Evolutionary conservation across 768 basidiomycete genomes (phyloP).

Genomic region (Lentinus brumalis): DNA sequence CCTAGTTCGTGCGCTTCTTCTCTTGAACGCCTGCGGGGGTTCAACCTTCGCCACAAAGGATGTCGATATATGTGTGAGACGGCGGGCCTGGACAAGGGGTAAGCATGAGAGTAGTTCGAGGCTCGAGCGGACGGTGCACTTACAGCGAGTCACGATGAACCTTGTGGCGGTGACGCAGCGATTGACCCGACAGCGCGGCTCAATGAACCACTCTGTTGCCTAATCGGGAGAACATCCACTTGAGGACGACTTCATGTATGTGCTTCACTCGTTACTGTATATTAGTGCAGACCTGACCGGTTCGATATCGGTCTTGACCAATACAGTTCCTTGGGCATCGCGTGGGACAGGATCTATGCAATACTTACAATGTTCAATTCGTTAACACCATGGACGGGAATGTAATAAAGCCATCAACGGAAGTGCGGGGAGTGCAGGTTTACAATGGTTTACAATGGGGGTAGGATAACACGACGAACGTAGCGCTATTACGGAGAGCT

Average conservation of each 20-base stretch:
- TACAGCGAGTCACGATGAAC: not conserved
- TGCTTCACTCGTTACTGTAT: no score
- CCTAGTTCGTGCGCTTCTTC: not conserved
- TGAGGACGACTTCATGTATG: no score
- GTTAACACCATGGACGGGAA: not conserved
- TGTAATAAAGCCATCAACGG: not conserved
- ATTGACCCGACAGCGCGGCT: not conserved
- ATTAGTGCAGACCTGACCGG: no score
- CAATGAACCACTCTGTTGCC: no score
- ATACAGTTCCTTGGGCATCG: no score
- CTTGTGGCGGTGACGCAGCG: not conserved
- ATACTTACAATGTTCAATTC: conserved; percentile 16
- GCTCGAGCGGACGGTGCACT: no score
- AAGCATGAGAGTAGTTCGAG: not conserved
- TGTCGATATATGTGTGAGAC: not conserved
- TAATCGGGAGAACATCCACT: no score
- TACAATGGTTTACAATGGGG: no score
- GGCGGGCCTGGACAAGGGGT: not conserved
- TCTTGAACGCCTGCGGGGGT: not conserved
- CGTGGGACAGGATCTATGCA: conserved; percentile 7
- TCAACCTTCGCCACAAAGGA: not conserved
- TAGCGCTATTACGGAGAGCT: conserved; percentile 12
- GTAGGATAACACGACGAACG: conserved; percentile 5
- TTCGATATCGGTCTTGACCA: no score
- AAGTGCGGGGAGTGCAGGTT: not conserved